Percentiles rank a stretch among this genome's conserved stretches.
Conservation (phyloP, 768 basidiomycete species). For the Mycena indigotica region DNA sequence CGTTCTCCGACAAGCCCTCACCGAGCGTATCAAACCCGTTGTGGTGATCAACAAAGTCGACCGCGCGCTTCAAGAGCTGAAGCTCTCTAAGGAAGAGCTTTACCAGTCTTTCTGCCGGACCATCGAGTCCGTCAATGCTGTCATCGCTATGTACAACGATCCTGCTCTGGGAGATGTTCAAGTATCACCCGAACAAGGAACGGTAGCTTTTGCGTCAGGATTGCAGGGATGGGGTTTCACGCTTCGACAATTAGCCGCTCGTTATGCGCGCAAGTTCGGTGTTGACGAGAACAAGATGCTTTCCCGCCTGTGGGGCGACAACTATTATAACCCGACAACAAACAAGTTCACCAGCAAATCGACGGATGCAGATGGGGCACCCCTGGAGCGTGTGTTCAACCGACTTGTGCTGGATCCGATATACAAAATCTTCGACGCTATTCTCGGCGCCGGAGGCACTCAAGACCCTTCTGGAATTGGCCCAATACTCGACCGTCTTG, state of each 20-base stretch:
- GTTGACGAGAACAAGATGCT: constrained; percentile 99
- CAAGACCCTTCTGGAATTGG: constrained; percentile 57
- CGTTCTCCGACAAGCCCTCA: constrained; percentile 93
- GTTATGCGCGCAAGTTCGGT: constrained; percentile 98
- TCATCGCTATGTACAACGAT: constrained; percentile 96
- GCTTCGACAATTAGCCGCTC: constrained; percentile 91
- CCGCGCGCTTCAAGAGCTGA: constrained; percentile 96
- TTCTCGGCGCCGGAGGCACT: constrained; percentile 73
- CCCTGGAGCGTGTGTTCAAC: constrained; percentile 97
- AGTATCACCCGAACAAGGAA: constrained; percentile 97
- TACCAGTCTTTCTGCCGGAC: constrained; percentile 98
- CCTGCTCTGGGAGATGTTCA: constrained; percentile 94
- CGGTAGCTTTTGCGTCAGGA: constrained; percentile 98
- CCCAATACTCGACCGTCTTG: constrained; percentile 92
- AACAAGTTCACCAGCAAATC: constrained; percentile 91
- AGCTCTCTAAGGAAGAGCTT: constrained; percentile 94
- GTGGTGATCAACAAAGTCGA: constrained; percentile 99
- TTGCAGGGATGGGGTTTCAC: constrained; percentile 99
- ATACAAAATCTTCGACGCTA: constrained; percentile 94
- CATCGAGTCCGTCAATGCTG: constrained; percentile 96
- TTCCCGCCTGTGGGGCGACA: constrained; percentile 72
- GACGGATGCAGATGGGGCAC: constrained; percentile 76
- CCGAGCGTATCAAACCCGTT: constrained; percentile 99
- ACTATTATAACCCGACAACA: constrained; percentile 96
- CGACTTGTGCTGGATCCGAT: constrained; percentile 98